Conservation (phyloP, 2,329 filamentous ascomycete species). For the Claviceps digitariae region DNA sequence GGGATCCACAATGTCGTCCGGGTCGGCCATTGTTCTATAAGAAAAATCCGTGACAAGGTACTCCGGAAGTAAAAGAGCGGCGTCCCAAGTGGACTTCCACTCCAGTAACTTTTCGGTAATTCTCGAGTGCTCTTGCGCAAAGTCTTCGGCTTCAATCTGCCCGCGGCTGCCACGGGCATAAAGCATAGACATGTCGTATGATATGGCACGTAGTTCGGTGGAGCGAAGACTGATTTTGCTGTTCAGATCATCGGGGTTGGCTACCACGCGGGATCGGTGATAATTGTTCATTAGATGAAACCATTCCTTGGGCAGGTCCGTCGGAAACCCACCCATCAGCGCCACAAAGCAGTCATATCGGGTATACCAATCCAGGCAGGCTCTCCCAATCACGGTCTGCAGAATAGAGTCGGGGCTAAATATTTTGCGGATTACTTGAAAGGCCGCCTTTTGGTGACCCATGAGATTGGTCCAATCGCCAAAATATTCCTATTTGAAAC, state of each 20-base stretch:
- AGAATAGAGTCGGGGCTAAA: constrained; percentile 66
- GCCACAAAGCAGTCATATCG: constrained; percentile 79
- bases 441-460: constrained; percentile 82
- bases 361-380: constrained; percentile 77
- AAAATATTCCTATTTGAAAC: constrained; percentile 61
- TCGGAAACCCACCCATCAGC: constrained; percentile 66
- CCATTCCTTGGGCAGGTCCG: constrained; percentile 66
- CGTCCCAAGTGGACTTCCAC: constrained; percentile 45
- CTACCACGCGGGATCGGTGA: constrained; percentile 43
- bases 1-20: constrained; percentile 60
- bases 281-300: constrained; percentile 52
- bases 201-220: constrained; percentile 56
- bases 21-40: constrained; percentile 33
- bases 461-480: constrained; percentile 93
- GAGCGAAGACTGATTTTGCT: constrained; percentile 56
- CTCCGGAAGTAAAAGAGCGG: constrained; percentile 44
- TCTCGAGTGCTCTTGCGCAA: constrained; percentile 44
- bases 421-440: constrained; percentile 63
- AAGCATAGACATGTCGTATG: constrained; percentile 66
- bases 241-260: constrained; percentile 47
- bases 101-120: constrained; percentile 33
- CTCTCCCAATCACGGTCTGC: constrained; percentile 55
- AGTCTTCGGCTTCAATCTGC: constrained; percentile 51
- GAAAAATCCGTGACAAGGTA: constrained; percentile 53
- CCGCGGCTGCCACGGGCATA: constrained; percentile 55